Conservation (phyloP, 345 rosid species). For the Noccaea bulbosa region DNA sequence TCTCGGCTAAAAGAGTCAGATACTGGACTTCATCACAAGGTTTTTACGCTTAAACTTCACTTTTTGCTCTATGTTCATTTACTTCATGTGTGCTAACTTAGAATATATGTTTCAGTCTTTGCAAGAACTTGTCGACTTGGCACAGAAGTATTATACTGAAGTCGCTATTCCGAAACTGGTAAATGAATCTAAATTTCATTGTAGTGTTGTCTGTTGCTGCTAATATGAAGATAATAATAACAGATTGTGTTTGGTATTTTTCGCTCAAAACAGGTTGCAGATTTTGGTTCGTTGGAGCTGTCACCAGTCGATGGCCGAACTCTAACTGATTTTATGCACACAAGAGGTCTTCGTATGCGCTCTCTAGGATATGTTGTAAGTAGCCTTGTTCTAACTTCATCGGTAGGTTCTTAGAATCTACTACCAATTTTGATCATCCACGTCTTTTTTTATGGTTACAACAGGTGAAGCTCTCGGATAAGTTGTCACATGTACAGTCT, state of each 20-base stretch:
- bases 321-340: constrained; percentile 98
- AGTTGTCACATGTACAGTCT: constrained; percentile 93
- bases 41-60: constrained; percentile 35
- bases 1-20: constrained; percentile 78
- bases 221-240: constrained; percentile 27
- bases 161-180: constrained; percentile 98
- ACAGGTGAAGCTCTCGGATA: constrained; percentile 95
- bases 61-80: constrained; percentile 28
- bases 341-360: constrained; percentile 97
- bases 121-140: constrained; percentile 80
- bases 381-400: constrained; percentile 24
- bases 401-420: constrained; percentile 16
- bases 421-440: constrained; percentile 19
- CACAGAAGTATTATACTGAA: constrained; percentile 80
- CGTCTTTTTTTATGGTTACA: constrained; percentile 36
- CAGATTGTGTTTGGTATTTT: constrained; percentile 29
- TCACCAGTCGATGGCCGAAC: constrained; percentile 99
- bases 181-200: constrained; percentile 39
- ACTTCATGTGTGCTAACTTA: constrained; percentile 39
- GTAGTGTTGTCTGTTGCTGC: constrained; percentile 3
- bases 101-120: constrained; percentile 59
- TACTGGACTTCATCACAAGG: constrained; percentile 96
- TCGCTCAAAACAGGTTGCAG: constrained; percentile 77
- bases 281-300: constrained; percentile 97
- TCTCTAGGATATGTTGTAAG: constrained; percentile 96